A percentile compares a stretch with the other conserved stretches of the same genome.
Evolutionary conservation across 2,329 filamentous ascomycete genomes (phyloP).

Genomic region (Botrytis cinerea): DNA sequence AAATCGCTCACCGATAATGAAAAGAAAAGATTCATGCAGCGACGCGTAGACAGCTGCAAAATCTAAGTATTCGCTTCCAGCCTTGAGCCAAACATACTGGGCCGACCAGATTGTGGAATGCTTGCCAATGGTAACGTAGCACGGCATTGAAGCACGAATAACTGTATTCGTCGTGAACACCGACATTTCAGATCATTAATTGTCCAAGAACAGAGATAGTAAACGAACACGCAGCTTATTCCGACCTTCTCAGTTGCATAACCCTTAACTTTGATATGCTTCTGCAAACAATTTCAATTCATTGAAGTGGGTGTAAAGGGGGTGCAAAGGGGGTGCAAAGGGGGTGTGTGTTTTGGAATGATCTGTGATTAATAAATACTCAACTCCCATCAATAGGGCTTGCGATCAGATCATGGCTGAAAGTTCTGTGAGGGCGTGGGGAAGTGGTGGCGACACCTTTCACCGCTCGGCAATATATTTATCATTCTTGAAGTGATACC

Average conservation of each 20-base stretch:
- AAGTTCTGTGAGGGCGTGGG: not conserved
- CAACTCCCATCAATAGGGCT: not conserved
- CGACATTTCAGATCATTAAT: not conserved
- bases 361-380: not conserved
- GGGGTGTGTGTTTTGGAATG: not conserved
- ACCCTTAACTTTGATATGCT: not conserved
- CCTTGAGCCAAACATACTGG: not conserved
- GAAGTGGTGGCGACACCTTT: constrained; percentile 2
- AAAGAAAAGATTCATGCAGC: not conserved
- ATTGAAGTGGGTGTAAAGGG: not conserved
- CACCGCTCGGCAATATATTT: constrained; percentile 16
- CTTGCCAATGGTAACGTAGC: not conserved
- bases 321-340: no score
- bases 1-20: not conserved
- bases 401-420: not conserved
- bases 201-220: not conserved
- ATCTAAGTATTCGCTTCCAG: not conserved
- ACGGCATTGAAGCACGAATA: constrained; percentile 6
- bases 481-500: not conserved
- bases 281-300: no score
- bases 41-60: not conserved
- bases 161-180: not conserved
- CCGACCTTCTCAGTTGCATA: not conserved
- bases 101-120: not conserved
- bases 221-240: not conserved